Evolutionary conservation across 306 rosid genomes (phyloP), one percentile per base, ranked within the genome.

Genomic region (Purshia tridentata): DNA sequence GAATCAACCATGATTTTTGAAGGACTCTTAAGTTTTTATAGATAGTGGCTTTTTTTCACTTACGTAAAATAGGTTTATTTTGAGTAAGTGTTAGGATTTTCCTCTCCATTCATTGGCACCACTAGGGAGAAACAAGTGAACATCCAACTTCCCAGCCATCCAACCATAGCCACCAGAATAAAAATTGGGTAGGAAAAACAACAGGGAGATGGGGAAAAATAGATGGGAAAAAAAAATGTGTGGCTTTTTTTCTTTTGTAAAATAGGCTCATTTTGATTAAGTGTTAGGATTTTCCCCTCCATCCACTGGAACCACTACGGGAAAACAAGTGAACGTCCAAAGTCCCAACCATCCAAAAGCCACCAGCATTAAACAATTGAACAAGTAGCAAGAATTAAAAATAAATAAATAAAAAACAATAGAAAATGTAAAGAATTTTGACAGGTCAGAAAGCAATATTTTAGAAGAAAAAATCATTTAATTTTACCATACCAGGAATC

Each of bases 41-140:
- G 35, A 29, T 29, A 29, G 62, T 11, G 60, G 60, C 35, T 29
- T 19, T 54, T n/a, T 54, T 55, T 20, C 37, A 18, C 6, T 9
- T 10, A 3, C 35, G 5, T 22, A 29, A 22, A 56, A 53, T 18
- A 19, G 22, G 19, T 54, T 52, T 29, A 54, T 18, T 54, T 54
- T 54, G 35, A 54, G 0, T 12, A 0, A 56, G 22, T 6, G 16
- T 65, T 41, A 63, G 68, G 41, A 11, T 45, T 20, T 65, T 65
- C 53, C 48, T 9, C 19, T 65, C 40, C 49, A 20, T 12, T 45
- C 53, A 65, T 7, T 65, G 70, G 70, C 45, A 54, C 76, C 11
- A 65, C 48, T 9, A 29, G 12, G 52, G 48, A 23, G 23, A 42
- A 47, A 65, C 20, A 51, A 42, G 15, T 65, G 8, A 22, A 6